Percentiles rank a stretch among this genome's conserved stretches.
These are phyloP conservation scores for Pezicula neosporulosa DNA, from an alignment of 2,329 filamentous ascomycete genomes.

Conservation along the genomic window DNA sequence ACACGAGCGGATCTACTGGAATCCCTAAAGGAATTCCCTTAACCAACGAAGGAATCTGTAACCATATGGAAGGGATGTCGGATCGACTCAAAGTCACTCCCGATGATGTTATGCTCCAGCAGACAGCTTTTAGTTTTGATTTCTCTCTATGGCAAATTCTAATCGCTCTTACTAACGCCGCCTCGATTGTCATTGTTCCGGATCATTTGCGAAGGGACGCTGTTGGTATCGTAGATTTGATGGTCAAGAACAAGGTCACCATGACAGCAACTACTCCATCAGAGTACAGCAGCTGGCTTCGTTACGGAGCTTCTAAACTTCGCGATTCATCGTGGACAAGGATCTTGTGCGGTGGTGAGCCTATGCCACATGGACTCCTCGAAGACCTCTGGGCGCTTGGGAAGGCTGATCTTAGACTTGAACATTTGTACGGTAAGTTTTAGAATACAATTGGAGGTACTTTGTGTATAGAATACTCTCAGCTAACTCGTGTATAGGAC, in stretches of 20 bases:
- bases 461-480: not conserved
- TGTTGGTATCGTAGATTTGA: not conserved
- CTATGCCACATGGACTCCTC: not conserved
- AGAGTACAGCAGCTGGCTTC: not conserved
- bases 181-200: too few species aligned
- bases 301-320: not conserved
- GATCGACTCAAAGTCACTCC: too few species aligned
- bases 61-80: too few species aligned
- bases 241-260: not conserved
- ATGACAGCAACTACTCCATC: not conserved
- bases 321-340: not conserved
- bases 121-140: too few species aligned
- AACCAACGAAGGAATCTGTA: too few species aligned
- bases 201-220: not conserved
- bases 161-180: too few species aligned
- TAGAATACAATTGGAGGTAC: conserved; percentile 2
- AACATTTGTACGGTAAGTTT: conserved; percentile 10
- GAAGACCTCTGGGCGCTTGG: not conserved
- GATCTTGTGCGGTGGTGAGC: not conserved
- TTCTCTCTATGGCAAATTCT: too few species aligned
- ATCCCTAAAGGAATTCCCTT: too few species aligned
- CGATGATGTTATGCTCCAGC: too few species aligned
- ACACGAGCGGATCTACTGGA: too few species aligned
- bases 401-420: not conserved
- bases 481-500: not conserved